These are phyloP conservation scores for Cyamopsis tetragonoloba DNA, from an alignment of 306 rosid species.

Conservation along the genomic window DNA sequence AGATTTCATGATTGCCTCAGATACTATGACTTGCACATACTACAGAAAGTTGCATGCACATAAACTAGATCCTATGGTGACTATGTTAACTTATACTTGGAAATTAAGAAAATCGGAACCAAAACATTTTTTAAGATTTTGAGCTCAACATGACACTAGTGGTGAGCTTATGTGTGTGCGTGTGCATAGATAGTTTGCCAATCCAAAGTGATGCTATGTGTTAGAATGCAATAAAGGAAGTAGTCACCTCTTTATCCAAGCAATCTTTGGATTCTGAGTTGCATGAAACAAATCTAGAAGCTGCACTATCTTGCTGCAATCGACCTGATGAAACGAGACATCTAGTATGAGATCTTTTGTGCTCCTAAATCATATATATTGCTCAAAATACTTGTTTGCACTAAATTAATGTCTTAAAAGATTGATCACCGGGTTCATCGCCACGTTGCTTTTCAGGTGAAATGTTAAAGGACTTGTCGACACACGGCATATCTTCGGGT, in stretches of 20 bases:
- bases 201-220: not conserved
- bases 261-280: constrained; percentile 13
- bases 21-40: not conserved
- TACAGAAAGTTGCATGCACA: not conserved
- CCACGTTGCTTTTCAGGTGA: constrained; percentile 30
- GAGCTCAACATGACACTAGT: not conserved
- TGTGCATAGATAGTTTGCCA: not conserved
- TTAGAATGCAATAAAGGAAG: not conserved
- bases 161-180: too few relatives aligned
- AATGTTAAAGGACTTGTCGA: constrained; percentile 26
- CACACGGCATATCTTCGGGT: constrained; percentile 36
- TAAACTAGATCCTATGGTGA: not conserved
- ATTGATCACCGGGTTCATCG: constrained; percentile 23
- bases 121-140: not conserved
- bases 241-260: constrained; percentile 32
- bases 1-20: not conserved
- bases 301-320: constrained; percentile 20
- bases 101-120: not conserved
- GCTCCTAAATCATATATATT: constrained; percentile 3
- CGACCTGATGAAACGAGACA: constrained; percentile 23
- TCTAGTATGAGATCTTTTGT: constrained; percentile 29
- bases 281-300: constrained; percentile 26
- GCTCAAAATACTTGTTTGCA: constrained; percentile 21
- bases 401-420: constrained; percentile 8
- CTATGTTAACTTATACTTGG: not conserved